phyloP scores from a whole-genome alignment of 768 basidiomycete species.

The Rhodotorula taiwanensis region DNA sequence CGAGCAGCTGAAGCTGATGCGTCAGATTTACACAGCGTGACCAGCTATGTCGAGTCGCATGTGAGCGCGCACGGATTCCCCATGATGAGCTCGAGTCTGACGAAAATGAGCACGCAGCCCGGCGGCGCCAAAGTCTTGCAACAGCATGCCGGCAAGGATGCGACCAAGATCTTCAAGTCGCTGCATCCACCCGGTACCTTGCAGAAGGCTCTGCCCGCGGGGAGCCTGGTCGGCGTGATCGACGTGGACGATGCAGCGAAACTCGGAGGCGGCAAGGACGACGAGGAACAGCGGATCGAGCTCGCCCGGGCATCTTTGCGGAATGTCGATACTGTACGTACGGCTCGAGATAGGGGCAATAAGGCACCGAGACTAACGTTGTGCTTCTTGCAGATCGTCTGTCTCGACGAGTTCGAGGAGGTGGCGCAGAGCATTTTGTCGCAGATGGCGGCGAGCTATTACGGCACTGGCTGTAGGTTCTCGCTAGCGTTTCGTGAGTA shows the following conservation, averaged over 20 bases:
- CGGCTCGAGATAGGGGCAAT: constrained; percentile 55
- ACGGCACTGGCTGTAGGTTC: constrained; percentile 12
- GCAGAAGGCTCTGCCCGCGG: not conserved
- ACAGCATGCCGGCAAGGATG: constrained; percentile 15
- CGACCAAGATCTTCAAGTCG: constrained; percentile 18
- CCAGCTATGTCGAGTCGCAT: constrained; percentile 1
- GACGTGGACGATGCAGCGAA: constrained; percentile 2
- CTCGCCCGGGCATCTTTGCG: constrained; percentile 7
- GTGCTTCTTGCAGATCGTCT: constrained; percentile 7
- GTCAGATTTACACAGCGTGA: not conserved
- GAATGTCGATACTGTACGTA: constrained; percentile 13
- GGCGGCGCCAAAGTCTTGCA: constrained; percentile 14
- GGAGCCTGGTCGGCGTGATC: constrained; percentile 16
- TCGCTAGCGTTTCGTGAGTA: no score
- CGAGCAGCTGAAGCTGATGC: not conserved
- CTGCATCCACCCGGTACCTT: constrained; percentile 17
- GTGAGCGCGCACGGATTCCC: no score
- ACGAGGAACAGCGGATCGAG: constrained; percentile 18
- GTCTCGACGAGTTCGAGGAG: constrained; percentile 30
- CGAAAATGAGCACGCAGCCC: constrained; percentile 1
- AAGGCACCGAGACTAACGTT: constrained; percentile 45
- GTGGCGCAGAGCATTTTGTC: not conserved
- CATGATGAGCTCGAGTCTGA: not conserved
- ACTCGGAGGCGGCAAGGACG: constrained; percentile 2
- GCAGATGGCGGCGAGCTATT: constrained; percentile 9